These are phyloP conservation scores for Candida palmyrensis DNA, from an alignment of 805 yeast species.

Conservation along the genomic window DNA sequence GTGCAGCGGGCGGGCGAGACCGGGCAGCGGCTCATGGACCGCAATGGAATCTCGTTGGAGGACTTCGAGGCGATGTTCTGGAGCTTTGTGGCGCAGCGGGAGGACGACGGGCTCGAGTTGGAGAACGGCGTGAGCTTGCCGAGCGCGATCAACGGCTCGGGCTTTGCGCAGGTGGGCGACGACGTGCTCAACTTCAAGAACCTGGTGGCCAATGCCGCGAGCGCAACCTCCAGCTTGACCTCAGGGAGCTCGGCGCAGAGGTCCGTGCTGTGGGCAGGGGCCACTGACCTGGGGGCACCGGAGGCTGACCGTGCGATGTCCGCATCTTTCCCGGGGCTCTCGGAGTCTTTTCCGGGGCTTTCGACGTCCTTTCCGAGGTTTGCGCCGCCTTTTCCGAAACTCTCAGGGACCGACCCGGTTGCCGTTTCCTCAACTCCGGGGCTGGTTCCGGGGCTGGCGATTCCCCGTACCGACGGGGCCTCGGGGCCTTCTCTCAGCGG, in stretches of 20 bases:
- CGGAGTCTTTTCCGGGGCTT: not conserved
- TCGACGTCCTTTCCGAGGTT: not conserved
- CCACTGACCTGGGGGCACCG: no score
- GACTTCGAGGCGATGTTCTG: conserved; percentile 41
- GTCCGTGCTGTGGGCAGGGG: no score
- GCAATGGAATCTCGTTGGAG: conserved; percentile 9
- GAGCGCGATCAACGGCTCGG: conserved; percentile 29
- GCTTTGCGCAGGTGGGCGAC: conserved; percentile 28
- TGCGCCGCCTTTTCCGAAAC: not conserved
- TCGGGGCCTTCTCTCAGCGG: no score
- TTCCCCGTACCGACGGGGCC: no score
- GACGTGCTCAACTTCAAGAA: conserved; percentile 22
- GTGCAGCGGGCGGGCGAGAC: conserved; percentile 9
- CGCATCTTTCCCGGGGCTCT: conserved; percentile 1
- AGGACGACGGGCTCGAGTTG: conserved; percentile 27
- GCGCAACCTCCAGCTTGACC: conserved; percentile 6
- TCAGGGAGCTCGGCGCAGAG: conserved; percentile 2
- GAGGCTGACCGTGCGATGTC: no score
- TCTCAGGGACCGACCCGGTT: not conserved
- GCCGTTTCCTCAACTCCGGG: not conserved
- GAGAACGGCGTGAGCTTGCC: conserved; percentile 22
- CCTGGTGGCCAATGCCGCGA: conserved; percentile 14
- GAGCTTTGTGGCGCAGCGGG: conserved; percentile 32
- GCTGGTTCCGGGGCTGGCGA: not conserved
- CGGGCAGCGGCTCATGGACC: conserved; percentile 6